These are phyloP conservation scores for Somion occarium DNA, from an alignment of 1,284 basidiomycete species.

Conservation along the genomic window DNA sequence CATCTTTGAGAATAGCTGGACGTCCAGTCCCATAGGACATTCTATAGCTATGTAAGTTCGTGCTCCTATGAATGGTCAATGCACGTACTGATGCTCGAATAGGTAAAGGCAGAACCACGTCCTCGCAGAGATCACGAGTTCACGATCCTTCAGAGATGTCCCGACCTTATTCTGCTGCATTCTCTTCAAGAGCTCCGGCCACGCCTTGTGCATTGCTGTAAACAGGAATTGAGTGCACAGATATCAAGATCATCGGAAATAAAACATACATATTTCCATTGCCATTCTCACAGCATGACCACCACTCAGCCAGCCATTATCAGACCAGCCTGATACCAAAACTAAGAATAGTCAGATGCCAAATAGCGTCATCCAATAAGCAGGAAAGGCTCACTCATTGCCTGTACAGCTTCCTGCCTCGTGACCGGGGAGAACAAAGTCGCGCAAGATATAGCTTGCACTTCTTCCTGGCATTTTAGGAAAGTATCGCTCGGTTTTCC, in stretches of 20 bases:
- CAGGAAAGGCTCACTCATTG: conserved; percentile 64
- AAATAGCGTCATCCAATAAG: not conserved
- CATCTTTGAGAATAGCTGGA: conserved; percentile 86
- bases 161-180: conserved; percentile 62
- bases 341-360: conserved; percentile 38
- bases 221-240: conserved; percentile 2
- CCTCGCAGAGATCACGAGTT: conserved; percentile 74
- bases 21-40: conserved; percentile 92
- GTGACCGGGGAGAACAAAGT: conserved; percentile 83
- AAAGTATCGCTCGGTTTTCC: conserved; percentile 65
- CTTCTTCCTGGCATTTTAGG: conserved; percentile 70
- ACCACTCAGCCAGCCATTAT: conserved; percentile 87
- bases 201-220: conserved; percentile 83
- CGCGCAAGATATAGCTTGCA: conserved; percentile 77
- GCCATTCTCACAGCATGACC: conserved; percentile 93
- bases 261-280: conserved; percentile 72
- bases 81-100: conserved; percentile 84
- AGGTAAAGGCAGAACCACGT: conserved; percentile 91
- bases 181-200: conserved; percentile 73
- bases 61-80: conserved; percentile 1
- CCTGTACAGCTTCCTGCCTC: conserved; percentile 81
- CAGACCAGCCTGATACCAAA: conserved; percentile 85
- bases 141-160: conserved; percentile 63
- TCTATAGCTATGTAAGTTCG: conserved; percentile 32
- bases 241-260: not conserved